A percentile compares a stretch with the other conserved stretches of the same genome.
Evolutionary conservation across 177 flowering plant genomes (phyloP).

Genomic region (Tripterygium wilfordii): DNA sequence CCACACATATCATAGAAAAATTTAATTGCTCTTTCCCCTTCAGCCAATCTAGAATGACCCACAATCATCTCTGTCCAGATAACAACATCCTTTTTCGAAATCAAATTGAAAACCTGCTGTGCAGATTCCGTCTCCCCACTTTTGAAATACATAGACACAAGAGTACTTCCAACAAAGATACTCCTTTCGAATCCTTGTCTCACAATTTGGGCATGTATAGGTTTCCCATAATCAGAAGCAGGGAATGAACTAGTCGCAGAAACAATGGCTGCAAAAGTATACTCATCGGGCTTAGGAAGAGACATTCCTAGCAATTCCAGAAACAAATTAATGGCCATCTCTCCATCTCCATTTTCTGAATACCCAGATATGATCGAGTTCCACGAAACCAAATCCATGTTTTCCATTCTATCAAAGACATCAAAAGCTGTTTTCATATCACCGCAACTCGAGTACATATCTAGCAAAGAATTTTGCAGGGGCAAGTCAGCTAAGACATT

Average conservation of each 20-base stretch:
- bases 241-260: constrained; percentile 36
- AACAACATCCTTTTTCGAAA: constrained; percentile 54
- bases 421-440: constrained; percentile 31
- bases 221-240: constrained; percentile 43
- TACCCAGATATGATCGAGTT: constrained; percentile 71
- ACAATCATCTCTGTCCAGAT: constrained; percentile 90
- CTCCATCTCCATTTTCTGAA: constrained; percentile 49
- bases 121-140: constrained; percentile 49
- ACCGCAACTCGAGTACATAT: constrained; percentile 71
- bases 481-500: constrained; percentile 42
- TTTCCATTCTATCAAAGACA: constrained; percentile 45
- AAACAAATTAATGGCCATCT: constrained; percentile 52
- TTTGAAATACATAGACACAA: constrained; percentile 68
- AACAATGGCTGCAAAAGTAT: constrained; percentile 56
- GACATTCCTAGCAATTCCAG: constrained; percentile 25
- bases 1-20: constrained; percentile 47
- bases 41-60: constrained; percentile 45
- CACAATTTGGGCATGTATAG: constrained; percentile 56
- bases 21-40: constrained; percentile 51
- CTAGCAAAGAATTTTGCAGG: constrained; percentile 67
- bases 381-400: constrained; percentile 75
- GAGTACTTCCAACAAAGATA: constrained; percentile 55
- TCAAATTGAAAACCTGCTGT: constrained; percentile 31
- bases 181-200: constrained; percentile 49
- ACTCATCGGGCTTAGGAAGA: constrained; percentile 60